phyloP scores from a whole-genome alignment of 345 rosid species.

The Syzygium oleosum region DNA sequence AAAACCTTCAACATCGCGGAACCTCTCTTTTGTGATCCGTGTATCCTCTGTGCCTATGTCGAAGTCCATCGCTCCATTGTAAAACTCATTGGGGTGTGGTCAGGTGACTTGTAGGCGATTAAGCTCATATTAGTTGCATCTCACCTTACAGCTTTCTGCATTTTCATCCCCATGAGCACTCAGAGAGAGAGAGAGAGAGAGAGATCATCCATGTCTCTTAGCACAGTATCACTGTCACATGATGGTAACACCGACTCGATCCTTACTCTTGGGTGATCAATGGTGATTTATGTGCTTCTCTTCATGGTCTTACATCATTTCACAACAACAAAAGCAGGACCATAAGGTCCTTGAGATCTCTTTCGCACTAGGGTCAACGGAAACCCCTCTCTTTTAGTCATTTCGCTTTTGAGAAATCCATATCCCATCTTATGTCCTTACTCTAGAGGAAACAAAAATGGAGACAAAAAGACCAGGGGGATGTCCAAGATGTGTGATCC shows the following conservation, averaged over 20 bases:
- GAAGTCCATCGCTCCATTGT: background rate
- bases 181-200: background rate
- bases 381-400: background rate
- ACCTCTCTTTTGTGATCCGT: background rate
- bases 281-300: background rate
- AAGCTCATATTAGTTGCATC: background rate
- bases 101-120: background rate
- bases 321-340: background rate
- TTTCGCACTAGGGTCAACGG: background rate
- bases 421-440: background rate
- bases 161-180: background rate
- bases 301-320: background rate
- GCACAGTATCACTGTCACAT: background rate
- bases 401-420: background rate
- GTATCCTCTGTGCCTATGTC: background rate
- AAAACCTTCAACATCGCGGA: background rate
- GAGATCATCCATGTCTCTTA: background rate
- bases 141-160: background rate
- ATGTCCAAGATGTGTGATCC: background rate
- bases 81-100: background rate
- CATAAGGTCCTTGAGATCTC: background rate
- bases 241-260: background rate
- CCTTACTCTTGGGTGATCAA: background rate
- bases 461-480: background rate
- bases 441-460: background rate